phyloP scores from a whole-genome alignment of 768 basidiomycete species.

The Naganishia randhawae region DNA sequence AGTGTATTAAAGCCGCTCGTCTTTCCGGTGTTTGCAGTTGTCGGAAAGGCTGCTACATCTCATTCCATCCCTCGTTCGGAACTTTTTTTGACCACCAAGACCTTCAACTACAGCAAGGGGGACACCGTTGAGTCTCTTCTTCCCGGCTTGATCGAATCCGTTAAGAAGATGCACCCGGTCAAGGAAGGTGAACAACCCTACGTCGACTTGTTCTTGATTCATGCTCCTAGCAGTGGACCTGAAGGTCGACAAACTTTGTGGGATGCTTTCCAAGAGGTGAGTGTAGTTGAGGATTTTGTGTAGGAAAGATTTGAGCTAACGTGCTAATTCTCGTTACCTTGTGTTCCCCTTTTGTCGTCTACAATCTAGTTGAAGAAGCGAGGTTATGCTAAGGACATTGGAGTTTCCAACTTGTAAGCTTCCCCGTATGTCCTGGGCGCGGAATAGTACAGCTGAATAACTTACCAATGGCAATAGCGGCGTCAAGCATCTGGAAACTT shows the following conservation, averaged over 20 bases:
- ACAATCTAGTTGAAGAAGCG: conserved; percentile 33
- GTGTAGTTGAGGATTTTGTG: background rate
- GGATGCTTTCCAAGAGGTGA: conserved; percentile 38
- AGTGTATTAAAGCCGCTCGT: conserved; percentile 31
- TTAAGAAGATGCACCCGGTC: conserved; percentile 38
- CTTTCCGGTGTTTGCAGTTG: conserved; percentile 35
- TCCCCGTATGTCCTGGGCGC: background rate
- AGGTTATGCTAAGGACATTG: conserved; percentile 44
- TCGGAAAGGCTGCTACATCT: conserved; percentile 35
- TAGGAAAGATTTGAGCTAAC: background rate
- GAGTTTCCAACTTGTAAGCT: conserved; percentile 48
- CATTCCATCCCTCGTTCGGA: conserved; percentile 31
- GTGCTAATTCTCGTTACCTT: background rate
- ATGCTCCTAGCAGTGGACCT: conserved; percentile 49
- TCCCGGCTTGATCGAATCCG: conserved; percentile 36
- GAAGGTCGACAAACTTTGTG: conserved; percentile 46
- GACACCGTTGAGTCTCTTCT: conserved; percentile 24
- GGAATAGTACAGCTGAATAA: background rate
- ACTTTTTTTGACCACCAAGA: conserved; percentile 47
- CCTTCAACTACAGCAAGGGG: conserved; percentile 32
- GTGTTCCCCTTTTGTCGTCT: background rate
- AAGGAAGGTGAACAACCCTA: conserved; percentile 34
- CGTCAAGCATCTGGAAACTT: conserved; percentile 41
- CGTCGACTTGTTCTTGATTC: conserved; percentile 51
- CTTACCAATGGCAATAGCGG: conserved; percentile 30